Evolutionary conservation across 148 eudicot species (phyloP).

Genomic region (Rhododendron mucronatum): DNA sequence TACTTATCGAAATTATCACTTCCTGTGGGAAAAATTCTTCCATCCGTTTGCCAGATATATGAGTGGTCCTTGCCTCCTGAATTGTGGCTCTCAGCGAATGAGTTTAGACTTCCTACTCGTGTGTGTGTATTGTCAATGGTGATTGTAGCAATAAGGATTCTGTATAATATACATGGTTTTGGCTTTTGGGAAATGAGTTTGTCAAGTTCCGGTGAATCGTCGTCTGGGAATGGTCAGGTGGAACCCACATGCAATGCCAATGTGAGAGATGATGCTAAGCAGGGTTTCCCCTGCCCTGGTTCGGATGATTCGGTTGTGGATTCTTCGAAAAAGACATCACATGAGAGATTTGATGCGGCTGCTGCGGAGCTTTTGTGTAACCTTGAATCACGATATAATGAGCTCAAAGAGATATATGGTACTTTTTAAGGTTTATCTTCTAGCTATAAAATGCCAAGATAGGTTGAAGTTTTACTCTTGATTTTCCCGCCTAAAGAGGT

Average conservation of each 20-base stretch:
- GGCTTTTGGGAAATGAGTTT: constrained; percentile 79
- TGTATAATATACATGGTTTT: constrained; percentile 74
- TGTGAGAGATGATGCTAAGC: constrained; percentile 15
- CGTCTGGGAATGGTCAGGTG: constrained; percentile 15
- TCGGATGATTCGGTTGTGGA: constrained; percentile 10
- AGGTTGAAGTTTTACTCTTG: background rate
- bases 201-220: constrained; percentile 25
- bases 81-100: constrained; percentile 61
- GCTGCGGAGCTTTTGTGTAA: constrained; percentile 43
- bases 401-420: constrained; percentile 47
- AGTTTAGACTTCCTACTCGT: constrained; percentile 62
- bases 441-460: background rate
- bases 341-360: constrained; percentile 38
- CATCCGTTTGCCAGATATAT: constrained; percentile 53
- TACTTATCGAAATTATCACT: constrained; percentile 53
- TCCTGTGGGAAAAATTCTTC: constrained; percentile 57
- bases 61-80: constrained; percentile 93
- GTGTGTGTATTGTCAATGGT: constrained; percentile 78
- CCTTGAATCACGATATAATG: constrained; percentile 51
- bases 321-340: constrained; percentile 9
- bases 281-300: constrained; percentile 10
- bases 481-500: background rate
- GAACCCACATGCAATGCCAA: constrained; percentile 8
- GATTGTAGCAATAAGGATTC: constrained; percentile 64
- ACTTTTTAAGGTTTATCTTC: constrained; percentile 13